Percentiles rank a stretch among this genome's conserved stretches.
Evolutionary conservation across 495 filamentous ascomycete genomes (phyloP).

Genomic region (Apodospora peruviana): DNA sequence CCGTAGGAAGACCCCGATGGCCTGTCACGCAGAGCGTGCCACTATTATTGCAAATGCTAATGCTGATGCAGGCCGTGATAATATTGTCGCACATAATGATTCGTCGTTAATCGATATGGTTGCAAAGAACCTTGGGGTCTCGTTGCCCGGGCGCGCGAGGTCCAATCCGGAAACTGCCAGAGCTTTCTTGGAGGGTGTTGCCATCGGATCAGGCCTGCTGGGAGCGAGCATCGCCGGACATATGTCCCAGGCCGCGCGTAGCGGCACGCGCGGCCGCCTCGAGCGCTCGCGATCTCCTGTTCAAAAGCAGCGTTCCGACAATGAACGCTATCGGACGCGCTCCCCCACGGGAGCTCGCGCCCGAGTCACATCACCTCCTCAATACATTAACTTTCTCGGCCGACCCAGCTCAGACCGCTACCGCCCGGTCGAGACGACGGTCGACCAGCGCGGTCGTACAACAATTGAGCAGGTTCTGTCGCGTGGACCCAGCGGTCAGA

Average conservation of each 20-base stretch:
- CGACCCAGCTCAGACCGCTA: slow-evolving; percentile 6
- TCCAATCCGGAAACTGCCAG: slow-evolving; percentile 11
- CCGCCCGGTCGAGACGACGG: background rate
- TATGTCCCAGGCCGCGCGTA: too few species aligned
- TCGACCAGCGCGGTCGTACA: too few species aligned
- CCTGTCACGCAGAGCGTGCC: too few species aligned
- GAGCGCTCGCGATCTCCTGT: background rate
- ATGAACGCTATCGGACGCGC: slow-evolving; percentile 7
- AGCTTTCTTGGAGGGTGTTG: slow-evolving; percentile 28
- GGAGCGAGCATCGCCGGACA: too few species aligned
- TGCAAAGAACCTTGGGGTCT: too few species aligned
- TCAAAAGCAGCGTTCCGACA: background rate
- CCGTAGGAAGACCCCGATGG: too few species aligned
- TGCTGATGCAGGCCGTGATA: background rate
- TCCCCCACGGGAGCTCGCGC: slow-evolving; percentile 8
- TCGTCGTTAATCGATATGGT: too few species aligned
- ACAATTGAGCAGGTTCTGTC: background rate
- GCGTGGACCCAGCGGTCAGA: background rate
- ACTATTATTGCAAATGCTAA: too few species aligned
- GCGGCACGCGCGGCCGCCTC: background rate
- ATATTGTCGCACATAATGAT: background rate
- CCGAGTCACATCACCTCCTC: slow-evolving; percentile 2
- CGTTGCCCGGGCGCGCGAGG: slow-evolving; percentile 1
- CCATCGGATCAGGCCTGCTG: slow-evolving; percentile 17
- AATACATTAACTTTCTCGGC: background rate